phyloP scores from a whole-genome alignment of 495 filamentous ascomycete genomes.

The Amphirosellinia nigrospora region DNA sequence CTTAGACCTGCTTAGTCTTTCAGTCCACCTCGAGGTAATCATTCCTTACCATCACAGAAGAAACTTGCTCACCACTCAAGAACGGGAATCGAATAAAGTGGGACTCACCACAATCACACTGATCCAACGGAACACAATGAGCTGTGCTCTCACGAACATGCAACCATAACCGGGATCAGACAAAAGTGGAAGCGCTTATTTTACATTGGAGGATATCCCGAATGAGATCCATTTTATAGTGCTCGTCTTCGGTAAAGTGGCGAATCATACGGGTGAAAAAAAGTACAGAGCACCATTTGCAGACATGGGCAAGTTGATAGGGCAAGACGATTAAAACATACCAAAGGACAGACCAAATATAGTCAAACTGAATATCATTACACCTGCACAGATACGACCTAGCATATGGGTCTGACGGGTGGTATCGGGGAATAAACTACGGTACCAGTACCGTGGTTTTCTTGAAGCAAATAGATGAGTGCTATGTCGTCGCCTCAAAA shows the following conservation, averaged over 20 bases:
- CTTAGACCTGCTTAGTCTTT: background rate
- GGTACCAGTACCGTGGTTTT: background rate
- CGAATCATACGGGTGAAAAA: slow-evolving; percentile 1
- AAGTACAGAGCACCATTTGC: background rate
- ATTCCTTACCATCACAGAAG: background rate
- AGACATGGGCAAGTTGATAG: background rate
- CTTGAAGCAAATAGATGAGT: background rate
- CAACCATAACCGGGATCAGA: background rate
- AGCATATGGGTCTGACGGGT: background rate
- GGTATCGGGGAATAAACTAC: background rate
- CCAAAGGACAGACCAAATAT: background rate
- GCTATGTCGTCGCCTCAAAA: background rate
- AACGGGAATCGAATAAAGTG: slow-evolving; percentile 2
- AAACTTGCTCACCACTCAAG: slow-evolving; percentile 24
- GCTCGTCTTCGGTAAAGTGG: background rate
- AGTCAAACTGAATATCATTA: background rate
- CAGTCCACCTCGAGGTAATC: background rate
- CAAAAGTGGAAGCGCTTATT: background rate
- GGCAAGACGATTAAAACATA: background rate
- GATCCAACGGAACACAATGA: background rate
- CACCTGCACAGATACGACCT: background rate
- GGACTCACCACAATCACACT: background rate
- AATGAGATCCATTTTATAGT: background rate
- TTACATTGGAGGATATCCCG: background rate
- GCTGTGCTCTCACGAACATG: slow-evolving; percentile 1